Evolutionary conservation across 225 moss, liverwort and hornwort genomes (phyloP).

Genomic region (Pleurozium schreberi): DNA sequence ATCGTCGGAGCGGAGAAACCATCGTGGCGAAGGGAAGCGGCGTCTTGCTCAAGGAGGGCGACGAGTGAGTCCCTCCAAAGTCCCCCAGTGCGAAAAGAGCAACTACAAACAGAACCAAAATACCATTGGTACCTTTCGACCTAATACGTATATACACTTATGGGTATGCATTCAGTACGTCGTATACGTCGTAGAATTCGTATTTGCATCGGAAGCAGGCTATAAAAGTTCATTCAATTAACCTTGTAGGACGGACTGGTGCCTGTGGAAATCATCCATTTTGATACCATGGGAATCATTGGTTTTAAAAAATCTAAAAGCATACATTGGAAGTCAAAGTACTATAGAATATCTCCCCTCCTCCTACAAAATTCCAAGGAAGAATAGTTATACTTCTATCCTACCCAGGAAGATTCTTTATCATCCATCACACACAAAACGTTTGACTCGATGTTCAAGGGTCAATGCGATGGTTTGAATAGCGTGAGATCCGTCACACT

Average conservation of each 20-base stretch:
- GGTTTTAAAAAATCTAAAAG: too few relatives aligned
- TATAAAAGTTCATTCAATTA: background rate
- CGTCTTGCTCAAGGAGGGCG: constrained; percentile 6
- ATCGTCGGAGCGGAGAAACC: constrained; percentile 6
- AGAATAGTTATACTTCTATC: too few relatives aligned
- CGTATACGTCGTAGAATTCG: background rate
- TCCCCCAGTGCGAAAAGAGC: background rate
- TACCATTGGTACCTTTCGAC: background rate
- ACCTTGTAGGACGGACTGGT: too few relatives aligned
- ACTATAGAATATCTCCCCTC: too few relatives aligned
- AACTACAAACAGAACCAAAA: background rate
- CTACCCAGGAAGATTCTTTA: too few relatives aligned
- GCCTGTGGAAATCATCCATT: too few relatives aligned
- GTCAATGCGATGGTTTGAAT: background rate
- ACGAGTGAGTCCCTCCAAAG: background rate
- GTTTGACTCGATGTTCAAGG: too few relatives aligned
- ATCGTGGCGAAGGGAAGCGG: constrained; percentile 13
- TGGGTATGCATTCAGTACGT: too few relatives aligned
- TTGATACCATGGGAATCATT: too few relatives aligned
- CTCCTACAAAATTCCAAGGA: too few relatives aligned
- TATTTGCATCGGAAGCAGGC: background rate
- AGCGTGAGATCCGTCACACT: background rate
- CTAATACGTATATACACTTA: background rate
- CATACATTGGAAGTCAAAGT: too few relatives aligned
- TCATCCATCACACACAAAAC: too few relatives aligned